A percentile compares a stretch with the other conserved stretches of the same genome.
Evolutionary conservation across 2,329 filamentous ascomycete genomes (phyloP).

Genomic region (Chalaropsis thielavioides): DNA sequence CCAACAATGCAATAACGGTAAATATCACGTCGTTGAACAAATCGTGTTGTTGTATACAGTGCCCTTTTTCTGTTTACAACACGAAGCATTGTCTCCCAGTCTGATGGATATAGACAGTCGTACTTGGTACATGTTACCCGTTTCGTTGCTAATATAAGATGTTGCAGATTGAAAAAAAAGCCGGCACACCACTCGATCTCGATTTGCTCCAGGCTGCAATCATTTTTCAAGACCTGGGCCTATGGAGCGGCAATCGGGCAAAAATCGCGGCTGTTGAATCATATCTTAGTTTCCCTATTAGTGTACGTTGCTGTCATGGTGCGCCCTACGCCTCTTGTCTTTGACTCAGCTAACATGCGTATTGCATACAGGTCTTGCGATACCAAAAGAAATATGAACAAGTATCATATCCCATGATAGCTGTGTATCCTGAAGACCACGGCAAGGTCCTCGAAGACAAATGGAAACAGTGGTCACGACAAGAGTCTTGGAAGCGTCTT

Average conservation of each 20-base stretch:
- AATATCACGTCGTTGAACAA: not conserved
- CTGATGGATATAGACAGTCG: not conserved
- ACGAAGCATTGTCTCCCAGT: not conserved
- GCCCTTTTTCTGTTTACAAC: not conserved
- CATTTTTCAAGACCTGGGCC: slow-evolving; percentile 34
- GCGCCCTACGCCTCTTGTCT: not conserved
- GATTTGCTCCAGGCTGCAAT: slow-evolving; percentile 37
- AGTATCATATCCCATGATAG: slow-evolving; percentile 37
- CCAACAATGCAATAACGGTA: slow-evolving; percentile 22
- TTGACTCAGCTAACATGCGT: slow-evolving; percentile 19
- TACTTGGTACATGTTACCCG: not conserved
- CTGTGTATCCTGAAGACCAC: slow-evolving; percentile 38
- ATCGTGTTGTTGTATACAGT: not conserved
- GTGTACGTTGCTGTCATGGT: slow-evolving; percentile 24
- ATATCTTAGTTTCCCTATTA: slow-evolving; percentile 32
- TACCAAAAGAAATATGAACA: slow-evolving; percentile 45
- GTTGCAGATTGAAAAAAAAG: slow-evolving; percentile 36
- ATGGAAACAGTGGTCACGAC: slow-evolving; percentile 49
- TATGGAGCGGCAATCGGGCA: slow-evolving; percentile 41
- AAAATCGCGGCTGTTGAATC: slow-evolving; percentile 44
- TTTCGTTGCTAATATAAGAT: slow-evolving; percentile 9
- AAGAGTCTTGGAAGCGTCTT: slow-evolving; percentile 53
- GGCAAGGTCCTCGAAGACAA: slow-evolving; percentile 45
- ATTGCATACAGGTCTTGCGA: slow-evolving; percentile 33
- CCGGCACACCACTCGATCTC: slow-evolving; percentile 32